Percentiles rank a stretch among this genome's conserved stretches.
phyloP scores from a whole-genome alignment of 2,329 filamentous ascomycete genomes.

The Sarocladium strictum region DNA sequence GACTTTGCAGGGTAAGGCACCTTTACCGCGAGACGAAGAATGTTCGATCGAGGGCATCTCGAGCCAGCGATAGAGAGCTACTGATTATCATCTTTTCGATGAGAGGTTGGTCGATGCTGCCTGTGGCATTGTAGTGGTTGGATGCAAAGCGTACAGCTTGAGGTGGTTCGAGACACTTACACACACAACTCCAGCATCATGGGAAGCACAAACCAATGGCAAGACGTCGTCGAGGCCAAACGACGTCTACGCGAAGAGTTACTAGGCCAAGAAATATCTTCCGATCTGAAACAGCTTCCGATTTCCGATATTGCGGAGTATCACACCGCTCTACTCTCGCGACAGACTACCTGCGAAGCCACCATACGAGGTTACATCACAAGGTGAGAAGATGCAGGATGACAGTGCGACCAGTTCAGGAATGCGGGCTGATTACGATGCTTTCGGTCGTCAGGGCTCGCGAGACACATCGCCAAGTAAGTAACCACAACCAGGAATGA shows the following conservation, averaged over 20 bases:
- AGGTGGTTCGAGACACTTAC: too few species aligned
- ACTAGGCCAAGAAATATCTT: neutral
- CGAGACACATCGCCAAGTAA: neutral
- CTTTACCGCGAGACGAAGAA: neutral
- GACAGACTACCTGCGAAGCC: neutral
- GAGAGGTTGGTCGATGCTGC: too few species aligned
- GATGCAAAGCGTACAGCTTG: neutral
- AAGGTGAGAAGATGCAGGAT: neutral
- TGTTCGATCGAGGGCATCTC: too few species aligned
- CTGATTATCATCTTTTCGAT: too few species aligned
- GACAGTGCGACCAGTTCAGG: neutral
- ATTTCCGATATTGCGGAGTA: neutral
- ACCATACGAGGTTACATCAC: neutral
- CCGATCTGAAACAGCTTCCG: neutral
- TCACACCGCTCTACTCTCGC: neutral
- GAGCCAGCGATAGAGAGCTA: too few species aligned
- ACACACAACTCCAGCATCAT: neutral
- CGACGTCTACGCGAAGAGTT: neutral
- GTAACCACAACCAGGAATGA: neutral
- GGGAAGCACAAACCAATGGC: neutral
- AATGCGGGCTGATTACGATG: neutral
- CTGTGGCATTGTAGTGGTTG: too few species aligned
- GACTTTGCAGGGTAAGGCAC: too few species aligned
- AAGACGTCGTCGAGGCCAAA: neutral
- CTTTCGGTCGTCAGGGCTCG: too few species aligned